Percentiles rank a stretch among this genome's conserved stretches.
These are phyloP conservation scores for Peronospora destructor DNA, from an alignment of 352 stramenopile genomes.

Conservation along the genomic window DNA sequence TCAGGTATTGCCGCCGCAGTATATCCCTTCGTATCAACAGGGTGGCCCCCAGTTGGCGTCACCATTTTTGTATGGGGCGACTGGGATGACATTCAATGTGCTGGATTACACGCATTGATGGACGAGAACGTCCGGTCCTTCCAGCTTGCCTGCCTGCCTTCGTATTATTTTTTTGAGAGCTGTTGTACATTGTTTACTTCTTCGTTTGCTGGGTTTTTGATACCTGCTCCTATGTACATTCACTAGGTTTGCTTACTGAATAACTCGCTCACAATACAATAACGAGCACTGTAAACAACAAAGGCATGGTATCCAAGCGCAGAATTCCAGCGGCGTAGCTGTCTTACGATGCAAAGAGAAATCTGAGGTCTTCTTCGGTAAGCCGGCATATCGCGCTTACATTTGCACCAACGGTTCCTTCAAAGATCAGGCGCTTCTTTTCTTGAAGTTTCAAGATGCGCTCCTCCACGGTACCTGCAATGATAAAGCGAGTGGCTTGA, in stretches of 20 bases:
- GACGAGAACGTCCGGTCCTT: slow-evolving; percentile 12
- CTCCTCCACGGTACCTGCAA: slow-evolving; percentile 96
- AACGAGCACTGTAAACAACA: slow-evolving; percentile 25
- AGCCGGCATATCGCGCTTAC: slow-evolving; percentile 81
- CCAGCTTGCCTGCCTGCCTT: slow-evolving; percentile 15
- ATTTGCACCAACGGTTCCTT: slow-evolving; percentile 95
- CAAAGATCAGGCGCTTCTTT: slow-evolving; percentile 95
- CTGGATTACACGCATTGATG: slow-evolving; percentile 27
- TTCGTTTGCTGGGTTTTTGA: slow-evolving; percentile 32
- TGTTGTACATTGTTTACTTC: slow-evolving; percentile 32
- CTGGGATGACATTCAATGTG: slow-evolving; percentile 23
- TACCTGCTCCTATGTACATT: slow-evolving; percentile 20
- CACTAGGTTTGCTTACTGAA: slow-evolving; percentile 17
- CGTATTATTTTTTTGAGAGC: slow-evolving; percentile 33
- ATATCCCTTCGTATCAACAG: slow-evolving; percentile 30
- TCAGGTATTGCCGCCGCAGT: slow-evolving; percentile 23
- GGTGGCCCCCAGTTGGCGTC: slow-evolving; percentile 27
- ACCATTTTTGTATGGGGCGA: slow-evolving; percentile 33
- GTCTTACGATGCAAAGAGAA: slow-evolving; percentile 80
- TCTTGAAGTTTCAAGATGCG: slow-evolving; percentile 95
- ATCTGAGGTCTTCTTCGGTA: slow-evolving; percentile 91
- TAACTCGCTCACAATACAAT: slow-evolving; percentile 28
- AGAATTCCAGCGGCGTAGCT: background rate
- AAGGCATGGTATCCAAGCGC: background rate
- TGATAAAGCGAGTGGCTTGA: slow-evolving; percentile 95